These are phyloP conservation scores for Marchantia paleacea DNA, from an alignment of 225 moss, liverwort and hornwort species.

Conservation along the genomic window DNA sequence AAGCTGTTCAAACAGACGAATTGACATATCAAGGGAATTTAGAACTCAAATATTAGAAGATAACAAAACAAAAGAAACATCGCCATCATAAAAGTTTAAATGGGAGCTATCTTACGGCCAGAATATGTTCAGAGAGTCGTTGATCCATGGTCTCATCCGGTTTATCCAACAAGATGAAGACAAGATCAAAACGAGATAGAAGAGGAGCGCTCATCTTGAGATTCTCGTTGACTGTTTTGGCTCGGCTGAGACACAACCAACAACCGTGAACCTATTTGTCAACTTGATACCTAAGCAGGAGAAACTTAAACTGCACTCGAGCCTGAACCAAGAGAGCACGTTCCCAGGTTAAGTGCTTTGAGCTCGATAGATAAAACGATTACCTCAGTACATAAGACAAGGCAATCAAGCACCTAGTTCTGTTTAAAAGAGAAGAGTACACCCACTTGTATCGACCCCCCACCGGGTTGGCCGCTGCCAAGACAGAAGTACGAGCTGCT, in stretches of 20 bases:
- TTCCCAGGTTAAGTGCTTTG: neutral
- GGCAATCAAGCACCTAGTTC: neutral
- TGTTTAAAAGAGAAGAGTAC: slow-evolving; percentile 7
- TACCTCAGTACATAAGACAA: neutral
- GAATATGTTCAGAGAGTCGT: slow-evolving; percentile 83
- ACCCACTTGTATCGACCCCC: slow-evolving; percentile 93
- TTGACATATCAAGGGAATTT: neutral
- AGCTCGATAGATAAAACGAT: neutral
- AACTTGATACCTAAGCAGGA: neutral
- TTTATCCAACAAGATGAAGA: slow-evolving; percentile 95
- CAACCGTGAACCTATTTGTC: neutral
- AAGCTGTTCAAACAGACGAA: slow-evolving; percentile 50
- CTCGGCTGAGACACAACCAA: slow-evolving; percentile 54
- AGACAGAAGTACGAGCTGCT: slow-evolving; percentile 86
- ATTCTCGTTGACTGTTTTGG: slow-evolving; percentile 98
- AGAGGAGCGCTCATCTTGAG: slow-evolving; percentile 98
- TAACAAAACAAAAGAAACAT: neutral
- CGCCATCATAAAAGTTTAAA: neutral
- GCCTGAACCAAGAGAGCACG: neutral
- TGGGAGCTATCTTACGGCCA: slow-evolving; percentile 58
- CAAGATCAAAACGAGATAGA: slow-evolving; percentile 94
- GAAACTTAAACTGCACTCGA: neutral
- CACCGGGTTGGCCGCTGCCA: slow-evolving; percentile 97
- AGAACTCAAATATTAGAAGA: slow-evolving; percentile 29
- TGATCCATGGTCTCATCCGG: slow-evolving; percentile 95